A percentile compares a stretch with the other conserved stretches of the same genome.
These are phyloP conservation scores for Cryptococcus maquisensis DNA, from an alignment of 1,284 basidiomycete species.

Conservation along the genomic window DNA sequence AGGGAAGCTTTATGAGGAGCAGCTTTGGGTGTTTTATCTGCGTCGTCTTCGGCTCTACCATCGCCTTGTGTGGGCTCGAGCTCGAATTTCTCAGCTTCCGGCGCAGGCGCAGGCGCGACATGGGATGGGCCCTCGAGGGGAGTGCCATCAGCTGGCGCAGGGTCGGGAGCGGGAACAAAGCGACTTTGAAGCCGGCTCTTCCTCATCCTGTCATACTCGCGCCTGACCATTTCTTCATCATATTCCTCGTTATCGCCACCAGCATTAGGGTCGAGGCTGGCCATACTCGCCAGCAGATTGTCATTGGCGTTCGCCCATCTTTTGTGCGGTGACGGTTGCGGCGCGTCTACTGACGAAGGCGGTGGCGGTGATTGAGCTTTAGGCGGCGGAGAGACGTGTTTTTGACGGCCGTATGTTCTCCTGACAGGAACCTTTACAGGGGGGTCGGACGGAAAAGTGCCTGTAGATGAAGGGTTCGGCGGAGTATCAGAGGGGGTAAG, in stretches of 20 bases:
- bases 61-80: too few relatives aligned
- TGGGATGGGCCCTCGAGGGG: too few relatives aligned
- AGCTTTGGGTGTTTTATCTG: too few relatives aligned
- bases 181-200: too few relatives aligned
- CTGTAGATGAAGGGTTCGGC: not conserved
- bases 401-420: conserved; percentile 18
- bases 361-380: not conserved
- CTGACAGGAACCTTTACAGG: conserved; percentile 11
- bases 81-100: too few relatives aligned
- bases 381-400: conserved; percentile 13
- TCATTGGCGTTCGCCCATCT: conserved; percentile 10
- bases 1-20: too few relatives aligned
- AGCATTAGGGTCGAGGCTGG: conserved; percentile 10
- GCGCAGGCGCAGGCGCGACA: too few relatives aligned
- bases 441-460: conserved; percentile 10
- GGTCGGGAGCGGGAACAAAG: too few relatives aligned
- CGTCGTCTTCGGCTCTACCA: too few relatives aligned
- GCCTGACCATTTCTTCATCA: conserved; percentile 6
- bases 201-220: too few relatives aligned
- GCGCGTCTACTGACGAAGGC: not conserved
- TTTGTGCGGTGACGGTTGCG: conserved; percentile 20
- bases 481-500: conserved; percentile 3
- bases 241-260: conserved; percentile 5
- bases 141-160: too few relatives aligned
- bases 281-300: conserved; percentile 16